These are phyloP conservation scores for Desmodesmus armatus DNA, from an alignment of 139 green algal genomes.

Conservation along the genomic window DNA sequence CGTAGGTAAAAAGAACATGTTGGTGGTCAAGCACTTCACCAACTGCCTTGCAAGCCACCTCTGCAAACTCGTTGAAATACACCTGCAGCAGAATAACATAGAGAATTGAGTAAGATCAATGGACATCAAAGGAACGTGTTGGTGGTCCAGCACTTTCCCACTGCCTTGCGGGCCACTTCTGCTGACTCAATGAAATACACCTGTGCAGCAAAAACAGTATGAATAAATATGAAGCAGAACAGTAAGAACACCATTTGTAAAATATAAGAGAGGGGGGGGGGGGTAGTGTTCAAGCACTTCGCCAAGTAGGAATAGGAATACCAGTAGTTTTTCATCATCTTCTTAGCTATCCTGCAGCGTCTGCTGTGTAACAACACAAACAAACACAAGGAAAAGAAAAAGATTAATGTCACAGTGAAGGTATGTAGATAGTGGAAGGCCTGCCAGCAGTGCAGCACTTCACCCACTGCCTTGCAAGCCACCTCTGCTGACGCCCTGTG, in stretches of 20 bases:
- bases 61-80: slow-evolving; percentile 57
- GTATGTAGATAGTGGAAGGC: too few species aligned
- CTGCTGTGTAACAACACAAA: too few species aligned
- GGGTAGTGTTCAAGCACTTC: too few species aligned
- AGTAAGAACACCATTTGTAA: too few species aligned
- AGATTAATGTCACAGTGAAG: too few species aligned
- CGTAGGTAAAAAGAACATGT: background rate
- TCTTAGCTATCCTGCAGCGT: too few species aligned
- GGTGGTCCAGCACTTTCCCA: slow-evolving; percentile 44
- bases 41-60: slow-evolving; percentile 41
- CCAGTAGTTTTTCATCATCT: too few species aligned
- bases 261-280: too few species aligned
- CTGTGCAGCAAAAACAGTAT: background rate
- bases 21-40: slow-evolving; percentile 43
- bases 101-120: background rate
- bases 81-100: background rate
- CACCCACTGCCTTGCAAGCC: slow-evolving; percentile 37
- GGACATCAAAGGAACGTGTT: background rate
- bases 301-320: too few species aligned
- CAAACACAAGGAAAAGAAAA: too few species aligned
- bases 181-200: slow-evolving; percentile 58
- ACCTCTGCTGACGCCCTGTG: slow-evolving; percentile 46
- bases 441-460: slow-evolving; percentile 49
- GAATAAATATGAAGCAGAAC: too few species aligned
- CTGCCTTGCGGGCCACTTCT: slow-evolving; percentile 32